A percentile compares a stretch with the other conserved stretches of the same genome.
Conservation (phyloP, 148 eudicot genomes). For the Silene uniflora region DNA sequence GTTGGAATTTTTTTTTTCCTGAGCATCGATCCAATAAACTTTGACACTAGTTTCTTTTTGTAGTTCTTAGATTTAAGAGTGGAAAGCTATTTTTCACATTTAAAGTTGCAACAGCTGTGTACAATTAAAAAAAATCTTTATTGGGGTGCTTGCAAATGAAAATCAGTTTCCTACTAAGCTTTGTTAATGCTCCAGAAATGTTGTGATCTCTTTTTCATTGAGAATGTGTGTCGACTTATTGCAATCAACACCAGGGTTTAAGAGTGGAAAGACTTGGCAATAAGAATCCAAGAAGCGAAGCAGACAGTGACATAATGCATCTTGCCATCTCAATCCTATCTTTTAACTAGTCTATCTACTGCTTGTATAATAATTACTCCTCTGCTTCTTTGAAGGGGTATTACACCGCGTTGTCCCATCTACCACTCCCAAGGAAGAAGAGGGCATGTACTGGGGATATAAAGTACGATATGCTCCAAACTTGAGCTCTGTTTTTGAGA, state of each 20-base stretch:
- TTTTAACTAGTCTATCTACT: conserved; percentile 11
- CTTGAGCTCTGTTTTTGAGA: conserved; percentile 63
- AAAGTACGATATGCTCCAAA: conserved; percentile 90
- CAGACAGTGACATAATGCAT: background rate
- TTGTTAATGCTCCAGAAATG: no score
- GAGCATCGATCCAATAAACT: background rate
- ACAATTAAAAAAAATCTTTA: background rate
- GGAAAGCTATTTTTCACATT: background rate
- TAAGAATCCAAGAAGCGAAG: background rate
- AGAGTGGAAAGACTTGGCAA: no score
- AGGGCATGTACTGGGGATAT: conserved; percentile 94
- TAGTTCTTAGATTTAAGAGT: background rate
- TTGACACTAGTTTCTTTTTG: background rate
- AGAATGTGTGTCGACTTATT: no score
- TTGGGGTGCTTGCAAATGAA: no score
- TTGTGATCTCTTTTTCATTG: no score
- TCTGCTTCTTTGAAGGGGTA: conserved; percentile 35
- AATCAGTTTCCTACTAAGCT: no score
- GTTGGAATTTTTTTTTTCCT: background rate
- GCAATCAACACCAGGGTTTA: no score
- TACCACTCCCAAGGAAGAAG: conserved; percentile 66
- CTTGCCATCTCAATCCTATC: background rate
- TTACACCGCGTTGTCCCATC: conserved; percentile 64
- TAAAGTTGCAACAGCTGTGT: background rate
- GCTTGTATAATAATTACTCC: conserved; percentile 22